A percentile compares a stretch with the other conserved stretches of the same genome.
phyloP scores from a whole-genome alignment of 805 yeast genomes.

The Saccharomycopsis malanga region DNA sequence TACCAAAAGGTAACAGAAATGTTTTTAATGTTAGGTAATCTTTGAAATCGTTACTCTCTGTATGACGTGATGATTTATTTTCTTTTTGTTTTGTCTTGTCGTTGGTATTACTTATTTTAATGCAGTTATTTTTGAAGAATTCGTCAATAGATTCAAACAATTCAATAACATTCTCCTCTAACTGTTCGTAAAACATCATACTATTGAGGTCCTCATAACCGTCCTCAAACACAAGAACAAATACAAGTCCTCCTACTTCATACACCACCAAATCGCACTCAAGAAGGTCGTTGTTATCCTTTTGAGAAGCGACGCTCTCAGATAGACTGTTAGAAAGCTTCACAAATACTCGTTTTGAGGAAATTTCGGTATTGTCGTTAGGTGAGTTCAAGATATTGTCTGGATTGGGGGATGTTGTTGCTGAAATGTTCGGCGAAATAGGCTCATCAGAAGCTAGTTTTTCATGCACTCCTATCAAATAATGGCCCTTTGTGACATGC shows the following conservation, averaged over 20 bases:
- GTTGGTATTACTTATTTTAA: background rate
- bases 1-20: conserved; percentile 18
- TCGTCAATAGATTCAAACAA: conserved; percentile 17
- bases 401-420: conserved; percentile 18
- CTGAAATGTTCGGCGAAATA: background rate
- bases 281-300: background rate
- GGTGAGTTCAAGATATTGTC: conserved; percentile 17
- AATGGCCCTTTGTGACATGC: conserved; percentile 12
- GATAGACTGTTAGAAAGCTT: conserved; percentile 2
- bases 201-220: conserved; percentile 14
- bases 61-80: background rate
- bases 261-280: conserved; percentile 14
- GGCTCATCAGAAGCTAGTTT: background rate
- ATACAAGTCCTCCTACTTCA: conserved; percentile 31
- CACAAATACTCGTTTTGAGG: conserved; percentile 12
- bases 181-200: conserved; percentile 16
- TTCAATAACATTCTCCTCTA: conserved; percentile 19
- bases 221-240: conserved; percentile 31
- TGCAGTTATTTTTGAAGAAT: conserved; percentile 9
- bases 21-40: conserved; percentile 7
- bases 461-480: conserved; percentile 16
- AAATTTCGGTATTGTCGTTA: conserved; percentile 11
- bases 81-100: background rate
- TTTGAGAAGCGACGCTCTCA: background rate
- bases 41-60: background rate